Evolutionary conservation across 371 early-diverging fungal species (phyloP), one percentile per base, ranked within the genome.

Genomic region (Zychaea mexicana): DNA sequence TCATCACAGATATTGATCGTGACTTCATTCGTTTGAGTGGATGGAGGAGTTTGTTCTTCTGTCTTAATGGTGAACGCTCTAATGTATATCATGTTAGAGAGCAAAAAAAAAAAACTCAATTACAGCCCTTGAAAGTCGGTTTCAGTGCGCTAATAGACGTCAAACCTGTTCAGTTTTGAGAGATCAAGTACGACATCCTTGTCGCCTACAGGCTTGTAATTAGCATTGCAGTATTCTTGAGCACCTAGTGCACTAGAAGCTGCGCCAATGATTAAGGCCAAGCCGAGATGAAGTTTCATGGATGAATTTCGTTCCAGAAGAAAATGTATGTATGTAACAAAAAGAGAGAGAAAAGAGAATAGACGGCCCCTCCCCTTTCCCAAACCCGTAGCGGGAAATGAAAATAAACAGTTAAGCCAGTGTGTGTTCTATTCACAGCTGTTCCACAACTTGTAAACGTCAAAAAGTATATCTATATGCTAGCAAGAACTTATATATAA

Each of bases 1-100:
- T 42, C 62, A 57, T 64, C 61, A 54, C 69, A 69, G 31, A 65
- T 57, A 39, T 69, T 69, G 60, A 69, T 49, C 31, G 39, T 22
- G n/a, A 65, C 31, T 21, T 57, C 55, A 19, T 19, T 57, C 3
- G 27, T 33, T 4, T 24, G 15, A 10, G 19, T 53, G 1, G 62
- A 21, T 15, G 67, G 67, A 30, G 57, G 38, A 7, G 42, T 58
- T 17, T 36, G 22, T 53, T 57, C 26, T 15, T 47, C 30, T 27
- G 56, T 57, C 10, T 21, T 45, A 10, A 67, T 57, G 19, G 46
- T 55, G 24, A 67, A 67, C 22, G 26, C 36, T 55, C 66, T 66
- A 58, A n/a, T n/a, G n/a, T n/a, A n/a, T n/a, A n/a, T n/a, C n/a
- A n/a, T n/a, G n/a, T n/a, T n/a, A n/a, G n/a, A n/a, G n/a, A n/a